A percentile compares a stretch with the other conserved stretches of the same genome.
These are phyloP conservation scores for Ichthyophthirius multifiliis DNA, from an alignment of 169 alveolate species.

Conservation along the genomic window DNA sequence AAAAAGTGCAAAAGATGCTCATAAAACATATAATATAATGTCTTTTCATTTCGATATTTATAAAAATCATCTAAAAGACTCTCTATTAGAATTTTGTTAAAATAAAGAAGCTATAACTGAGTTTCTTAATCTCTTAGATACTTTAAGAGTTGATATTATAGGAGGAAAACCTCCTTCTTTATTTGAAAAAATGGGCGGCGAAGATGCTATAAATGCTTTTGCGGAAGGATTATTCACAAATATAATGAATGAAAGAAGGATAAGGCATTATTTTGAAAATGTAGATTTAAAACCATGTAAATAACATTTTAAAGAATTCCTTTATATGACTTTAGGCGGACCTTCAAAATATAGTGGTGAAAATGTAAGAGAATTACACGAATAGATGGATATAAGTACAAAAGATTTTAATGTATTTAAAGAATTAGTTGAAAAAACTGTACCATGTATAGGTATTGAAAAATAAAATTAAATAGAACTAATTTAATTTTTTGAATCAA, in stretches of 20 bases:
- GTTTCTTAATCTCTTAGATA: not conserved
- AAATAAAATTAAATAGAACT: no score
- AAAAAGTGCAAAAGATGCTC: not conserved
- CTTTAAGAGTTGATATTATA: not conserved
- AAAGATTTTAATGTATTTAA: slow-evolving; percentile 1
- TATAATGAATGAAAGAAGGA: not conserved
- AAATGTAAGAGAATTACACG: not conserved
- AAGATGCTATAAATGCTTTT: not conserved
- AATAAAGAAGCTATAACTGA: not conserved
- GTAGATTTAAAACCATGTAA: not conserved
- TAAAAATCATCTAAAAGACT: not conserved
- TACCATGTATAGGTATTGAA: no score
- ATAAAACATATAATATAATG: not conserved
- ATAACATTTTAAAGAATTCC: not conserved
- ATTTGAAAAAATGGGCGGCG: slow-evolving; percentile 2
- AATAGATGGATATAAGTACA: not conserved
- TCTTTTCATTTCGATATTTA: not conserved
- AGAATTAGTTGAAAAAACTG: not conserved
- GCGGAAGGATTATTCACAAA: not conserved
- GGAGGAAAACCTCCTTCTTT: not conserved
- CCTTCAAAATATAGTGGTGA: not conserved
- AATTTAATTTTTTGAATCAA: no score
- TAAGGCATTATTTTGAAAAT: not conserved
- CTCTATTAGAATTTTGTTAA: not conserved
- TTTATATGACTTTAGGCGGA: not conserved